Evolutionary conservation across 306 rosid species (phyloP), one percentile per base, ranked within the genome.

Genomic region (Vicia faba): DNA sequence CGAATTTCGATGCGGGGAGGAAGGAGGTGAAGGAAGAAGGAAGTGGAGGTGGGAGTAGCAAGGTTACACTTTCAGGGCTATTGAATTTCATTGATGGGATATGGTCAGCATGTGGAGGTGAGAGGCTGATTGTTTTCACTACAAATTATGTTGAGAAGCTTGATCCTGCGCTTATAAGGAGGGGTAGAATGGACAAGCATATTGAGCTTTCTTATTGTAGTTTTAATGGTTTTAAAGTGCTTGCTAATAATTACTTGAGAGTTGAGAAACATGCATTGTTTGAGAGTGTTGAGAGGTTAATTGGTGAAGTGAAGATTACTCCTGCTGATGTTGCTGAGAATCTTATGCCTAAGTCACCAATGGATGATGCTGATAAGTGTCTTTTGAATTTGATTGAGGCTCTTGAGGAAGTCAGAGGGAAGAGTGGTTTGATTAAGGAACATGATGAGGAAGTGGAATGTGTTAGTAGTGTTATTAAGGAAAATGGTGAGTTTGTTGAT

Each of bases 251-350:
- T 8, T 91, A 88, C 80, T 63, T 88, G 82, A 71, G 33, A 39
- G 61, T 83, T 68, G 88, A 91, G 26, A 70, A 23, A 15, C 93
- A 91, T 88, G 57, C 71, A 0, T 48, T 72, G 80, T 91, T 84
- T 82, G 86, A 80, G 29, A 78, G 43, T 11, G 75, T 89, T 36
- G 13, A 80, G 73, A 81, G 69, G 63, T 62, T 89, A 5, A 75
- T 89, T 0, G 75, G 41, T 2, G 84, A 79, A 62, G 75, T 73
- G 35, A 69, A 89, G 51, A 84, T 89, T 46, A 89, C 96, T 1
- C 96, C 92, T 18, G 92, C 92, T 13, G 92, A 89, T 77, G 97
- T 91, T 31, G 97, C 97, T 5, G 96, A 91, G 81, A 91, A 80
- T 26, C 96, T 91, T 29, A 91, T 91, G 97, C 89, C 96, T 0